Conservation (phyloP, 2,329 filamentous ascomycete species). For the Aspergillus pseudotamarii region DNA sequence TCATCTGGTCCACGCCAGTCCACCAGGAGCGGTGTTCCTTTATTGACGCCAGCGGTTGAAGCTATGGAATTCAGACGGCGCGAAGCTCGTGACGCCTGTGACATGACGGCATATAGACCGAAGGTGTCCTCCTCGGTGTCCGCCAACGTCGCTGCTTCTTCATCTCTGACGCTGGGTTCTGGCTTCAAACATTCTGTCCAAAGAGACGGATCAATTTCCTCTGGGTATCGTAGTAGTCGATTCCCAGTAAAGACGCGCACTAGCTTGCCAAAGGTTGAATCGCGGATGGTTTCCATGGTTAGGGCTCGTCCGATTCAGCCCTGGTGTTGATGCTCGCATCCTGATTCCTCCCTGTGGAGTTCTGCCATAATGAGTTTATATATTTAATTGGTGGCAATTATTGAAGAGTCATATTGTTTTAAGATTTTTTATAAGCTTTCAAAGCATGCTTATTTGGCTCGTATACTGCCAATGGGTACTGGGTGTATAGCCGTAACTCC, state of each 20-base stretch:
- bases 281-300: conserved; percentile 20
- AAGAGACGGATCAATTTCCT: conserved; percentile 17
- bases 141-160: conserved; percentile 5
- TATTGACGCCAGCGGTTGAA: conserved; percentile 6
- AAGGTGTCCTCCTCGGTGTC: conserved; percentile 15
- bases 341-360: neutral
- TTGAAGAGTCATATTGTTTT: neutral
- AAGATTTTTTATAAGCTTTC: neutral
- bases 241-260: conserved; percentile 18
- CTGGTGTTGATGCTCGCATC: neutral
- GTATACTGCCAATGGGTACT: neutral
- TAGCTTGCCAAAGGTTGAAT: conserved; percentile 27
- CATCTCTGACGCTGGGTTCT: conserved; percentile 10
- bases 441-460: neutral
- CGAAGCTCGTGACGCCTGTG: conserved; percentile 16
- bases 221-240: conserved; percentile 21
- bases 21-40: conserved; percentile 14
- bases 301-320: neutral
- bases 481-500: neutral
- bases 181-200: conserved; percentile 22
- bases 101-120: conserved; percentile 23
- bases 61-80: conserved; percentile 4
- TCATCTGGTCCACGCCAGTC: conserved; percentile 22
- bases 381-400: neutral
- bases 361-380: neutral